Percentiles rank a stretch among this genome's conserved stretches.
phyloP scores from a whole-genome alignment of 768 basidiomycete species.

The Russula sp. region DNA sequence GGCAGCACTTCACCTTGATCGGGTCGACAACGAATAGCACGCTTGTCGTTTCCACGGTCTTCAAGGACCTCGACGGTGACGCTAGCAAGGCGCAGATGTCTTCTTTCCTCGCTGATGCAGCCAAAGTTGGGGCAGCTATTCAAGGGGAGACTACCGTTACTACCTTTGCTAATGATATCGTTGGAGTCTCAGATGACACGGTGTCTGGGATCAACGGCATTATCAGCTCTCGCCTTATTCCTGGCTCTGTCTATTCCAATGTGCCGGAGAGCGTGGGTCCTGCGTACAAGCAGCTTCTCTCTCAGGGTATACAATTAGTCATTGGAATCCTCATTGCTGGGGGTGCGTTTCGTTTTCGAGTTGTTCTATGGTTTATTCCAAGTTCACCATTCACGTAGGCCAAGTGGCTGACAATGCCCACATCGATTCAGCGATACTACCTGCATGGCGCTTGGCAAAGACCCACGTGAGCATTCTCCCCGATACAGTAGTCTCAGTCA shows the following conservation, averaged over 20 bases:
- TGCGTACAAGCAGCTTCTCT: constrained; percentile 19
- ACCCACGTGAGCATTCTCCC: constrained; percentile 36
- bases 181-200: constrained; percentile 21
- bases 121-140: constrained; percentile 28
- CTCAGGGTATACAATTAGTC: constrained; percentile 1
- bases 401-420: constrained; percentile 39
- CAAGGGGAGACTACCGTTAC: constrained; percentile 19
- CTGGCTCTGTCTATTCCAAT: constrained; percentile 6
- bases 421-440: constrained; percentile 38
- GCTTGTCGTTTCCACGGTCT: constrained; percentile 25
- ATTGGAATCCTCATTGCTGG: constrained; percentile 21
- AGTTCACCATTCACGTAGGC: constrained; percentile 29
- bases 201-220: constrained; percentile 17
- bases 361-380: no score
- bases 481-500: no score
- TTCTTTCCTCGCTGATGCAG: constrained; percentile 20
- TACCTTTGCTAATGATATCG: constrained; percentile 9
- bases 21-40: constrained; percentile 16
- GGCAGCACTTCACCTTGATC: constrained; percentile 36
- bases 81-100: constrained; percentile 26
- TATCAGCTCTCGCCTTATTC: constrained; percentile 28
- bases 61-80: constrained; percentile 28
- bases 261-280: constrained; percentile 15
- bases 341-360: neutral
- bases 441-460: constrained; percentile 42